phyloP scores from a whole-genome alignment of 2,329 filamentous ascomycete genomes.

The Hymenoscyphus scutula region DNA sequence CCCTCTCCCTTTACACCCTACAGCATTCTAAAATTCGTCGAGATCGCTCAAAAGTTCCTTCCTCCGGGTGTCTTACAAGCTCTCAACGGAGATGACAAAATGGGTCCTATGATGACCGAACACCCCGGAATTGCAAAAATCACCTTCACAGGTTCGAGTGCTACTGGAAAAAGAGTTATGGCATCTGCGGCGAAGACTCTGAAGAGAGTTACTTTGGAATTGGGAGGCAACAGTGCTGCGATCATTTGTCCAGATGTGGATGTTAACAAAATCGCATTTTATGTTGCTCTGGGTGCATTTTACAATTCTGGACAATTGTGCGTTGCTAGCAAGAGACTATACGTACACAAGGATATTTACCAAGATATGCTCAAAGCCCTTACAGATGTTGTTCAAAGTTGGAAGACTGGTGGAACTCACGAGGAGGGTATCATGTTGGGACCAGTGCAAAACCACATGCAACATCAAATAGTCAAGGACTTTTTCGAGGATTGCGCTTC shows the following conservation, averaged over 20 bases:
- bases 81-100: constrained; percentile 51
- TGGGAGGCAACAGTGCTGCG: constrained; percentile 52
- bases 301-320: constrained; percentile 55
- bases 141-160: constrained; percentile 55
- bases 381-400: constrained; percentile 44
- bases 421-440: constrained; percentile 45
- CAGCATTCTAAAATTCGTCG: constrained; percentile 49
- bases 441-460: constrained; percentile 63
- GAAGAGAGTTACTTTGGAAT: constrained; percentile 41
- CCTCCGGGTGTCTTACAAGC: constrained; percentile 57
- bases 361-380: constrained; percentile 50
- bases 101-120: constrained; percentile 53
- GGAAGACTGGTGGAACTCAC: constrained; percentile 41
- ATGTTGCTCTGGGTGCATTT: constrained; percentile 48
- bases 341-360: constrained; percentile 60
- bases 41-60: constrained; percentile 48
- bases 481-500: constrained; percentile 55
- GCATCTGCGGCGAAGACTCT: constrained; percentile 48
- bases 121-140: constrained; percentile 56
- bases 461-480: constrained; percentile 58
- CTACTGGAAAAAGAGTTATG: constrained; percentile 50
- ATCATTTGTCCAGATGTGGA: constrained; percentile 54
- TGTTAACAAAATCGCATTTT: constrained; percentile 43
- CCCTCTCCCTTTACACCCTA: constrained; percentile 58
- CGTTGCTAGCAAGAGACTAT: constrained; percentile 57